Percentiles rank a stretch among this genome's conserved stretches.
These are phyloP conservation scores for Cutaneotrichosporon arboriforme DNA, from an alignment of 1,284 basidiomycete genomes.

Conservation along the genomic window DNA sequence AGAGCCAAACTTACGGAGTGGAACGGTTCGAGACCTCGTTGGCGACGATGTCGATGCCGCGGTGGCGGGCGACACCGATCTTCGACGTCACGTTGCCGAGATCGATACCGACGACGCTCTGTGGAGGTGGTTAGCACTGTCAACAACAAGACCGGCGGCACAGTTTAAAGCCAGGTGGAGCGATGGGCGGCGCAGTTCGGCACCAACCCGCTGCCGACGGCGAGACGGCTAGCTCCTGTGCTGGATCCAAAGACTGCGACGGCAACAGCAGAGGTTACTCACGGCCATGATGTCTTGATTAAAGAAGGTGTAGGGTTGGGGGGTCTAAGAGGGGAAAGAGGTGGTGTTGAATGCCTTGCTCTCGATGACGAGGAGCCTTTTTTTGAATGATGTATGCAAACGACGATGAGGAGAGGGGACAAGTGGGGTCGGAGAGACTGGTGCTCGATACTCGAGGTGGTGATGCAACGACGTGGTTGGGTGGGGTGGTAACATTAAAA, in stretches of 20 bases:
- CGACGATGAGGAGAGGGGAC: neutral
- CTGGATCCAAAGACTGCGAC: no score
- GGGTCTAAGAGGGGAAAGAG: neutral
- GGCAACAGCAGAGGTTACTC: neutral
- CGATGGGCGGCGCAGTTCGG: neutral
- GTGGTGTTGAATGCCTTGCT: neutral
- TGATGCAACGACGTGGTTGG: neutral
- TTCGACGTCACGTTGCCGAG: conserved; percentile 82
- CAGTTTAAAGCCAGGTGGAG: neutral
- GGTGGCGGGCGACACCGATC: conserved; percentile 88
- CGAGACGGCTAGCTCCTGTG: no score
- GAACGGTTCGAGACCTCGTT: conserved; percentile 94
- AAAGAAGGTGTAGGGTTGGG: neutral
- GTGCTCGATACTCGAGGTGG: no score
- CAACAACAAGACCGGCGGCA: neutral
- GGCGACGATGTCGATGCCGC: conserved; percentile 89
- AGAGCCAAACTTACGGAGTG: conserved; percentile 64
- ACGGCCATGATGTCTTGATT: conserved; percentile 4
- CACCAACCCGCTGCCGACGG: neutral
- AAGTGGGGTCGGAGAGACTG: no score
- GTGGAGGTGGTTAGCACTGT: neutral
- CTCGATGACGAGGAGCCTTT: conserved; percentile 1
- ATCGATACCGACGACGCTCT: conserved; percentile 80
- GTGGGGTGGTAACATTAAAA: neutral
- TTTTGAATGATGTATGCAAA: neutral